phyloP scores from a whole-genome alignment of 805 yeast species.

The Nakazawaea siamensis region DNA sequence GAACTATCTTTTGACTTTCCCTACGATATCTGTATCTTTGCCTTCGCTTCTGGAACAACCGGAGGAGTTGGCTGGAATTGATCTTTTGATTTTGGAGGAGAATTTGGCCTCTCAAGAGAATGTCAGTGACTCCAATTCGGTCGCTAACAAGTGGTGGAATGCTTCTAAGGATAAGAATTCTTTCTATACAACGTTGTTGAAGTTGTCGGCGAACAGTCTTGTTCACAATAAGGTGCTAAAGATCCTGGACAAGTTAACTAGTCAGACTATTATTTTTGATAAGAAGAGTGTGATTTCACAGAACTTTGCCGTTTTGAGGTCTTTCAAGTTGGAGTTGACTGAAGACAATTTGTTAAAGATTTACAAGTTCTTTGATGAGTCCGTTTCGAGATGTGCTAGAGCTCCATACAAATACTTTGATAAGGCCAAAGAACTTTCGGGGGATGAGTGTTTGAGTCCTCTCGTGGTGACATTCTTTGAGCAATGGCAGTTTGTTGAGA shows the following conservation, averaged over 20 bases:
- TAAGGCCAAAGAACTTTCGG: constrained; percentile 21
- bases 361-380: constrained; percentile 68
- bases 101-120: constrained; percentile 54
- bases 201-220: constrained; percentile 27
- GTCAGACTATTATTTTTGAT: constrained; percentile 48
- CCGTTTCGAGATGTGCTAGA: constrained; percentile 59
- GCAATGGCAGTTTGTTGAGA: constrained; percentile 51
- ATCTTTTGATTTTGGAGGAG: constrained; percentile 49
- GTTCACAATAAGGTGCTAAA: constrained; percentile 21
- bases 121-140: constrained; percentile 30
- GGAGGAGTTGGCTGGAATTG: constrained; percentile 36
- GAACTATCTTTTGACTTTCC: constrained; percentile 28
- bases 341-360: constrained; percentile 23
- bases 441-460: constrained; percentile 37
- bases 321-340: constrained; percentile 26
- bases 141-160: constrained; percentile 63
- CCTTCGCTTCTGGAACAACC: constrained; percentile 21
- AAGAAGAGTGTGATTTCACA: constrained; percentile 44
- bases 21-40: constrained; percentile 15
- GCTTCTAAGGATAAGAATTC: constrained; percentile 39
- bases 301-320: constrained; percentile 40
- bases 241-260: constrained; percentile 38
- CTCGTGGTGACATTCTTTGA: constrained; percentile 52
- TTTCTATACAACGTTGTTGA: constrained; percentile 58
- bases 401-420: constrained; percentile 86